Base-by-base conservation (phyloP, 2,329 filamentous ascomycete species). In the Xylariaceae sp. region DNA sequence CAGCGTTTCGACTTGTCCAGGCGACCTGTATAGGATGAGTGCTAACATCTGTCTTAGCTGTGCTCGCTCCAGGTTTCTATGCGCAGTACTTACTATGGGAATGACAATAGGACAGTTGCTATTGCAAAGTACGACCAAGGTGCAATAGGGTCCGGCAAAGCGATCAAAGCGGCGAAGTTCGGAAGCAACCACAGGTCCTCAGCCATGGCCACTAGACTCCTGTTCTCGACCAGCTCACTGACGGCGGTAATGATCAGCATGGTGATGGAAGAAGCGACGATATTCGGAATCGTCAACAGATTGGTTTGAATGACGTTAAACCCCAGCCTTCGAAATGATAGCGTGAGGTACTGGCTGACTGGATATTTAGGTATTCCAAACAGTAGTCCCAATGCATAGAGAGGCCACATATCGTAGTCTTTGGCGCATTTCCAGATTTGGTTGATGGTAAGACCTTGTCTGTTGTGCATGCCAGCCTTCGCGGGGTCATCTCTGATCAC, bases 21-120 rank as follows among this genome's bases (percentile, higher is more conserved):
- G 77, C 80, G 3, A 81, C 80, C 33, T 82, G 70, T n/a, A 83
- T 76, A 0, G 80, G 78, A 58, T 83, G 76, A 6, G 64, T 63
- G 47, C 65, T 66, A 22, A 33, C 12, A 52, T 9, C 4, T 40
- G 1, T 7, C 4, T 19, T 2, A 11, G 4, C 31, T 55, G 39
- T 49, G 42, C 15, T 49, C 17, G 17, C 17, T 11, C 15, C 22
- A 30, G 5, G 12, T 6, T 2, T 9, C 18, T 14, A 10, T 2
- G 18, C 5, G 27, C 1, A 22, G 11, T 42, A 52, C 59, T 54
- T 51, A 75, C 64, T 81, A 80, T 2, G 77, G 78, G 54, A 76
- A 77, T 0, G 73, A 73, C 1, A 80, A 61, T 3, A 80, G 54
- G 0, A 77, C 67, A 0, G 72, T 77, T 0, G 75, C 69, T 2